Base-by-base conservation (phyloP, 192 early-diverging fungal species). In the Backusella sp. region DNA sequence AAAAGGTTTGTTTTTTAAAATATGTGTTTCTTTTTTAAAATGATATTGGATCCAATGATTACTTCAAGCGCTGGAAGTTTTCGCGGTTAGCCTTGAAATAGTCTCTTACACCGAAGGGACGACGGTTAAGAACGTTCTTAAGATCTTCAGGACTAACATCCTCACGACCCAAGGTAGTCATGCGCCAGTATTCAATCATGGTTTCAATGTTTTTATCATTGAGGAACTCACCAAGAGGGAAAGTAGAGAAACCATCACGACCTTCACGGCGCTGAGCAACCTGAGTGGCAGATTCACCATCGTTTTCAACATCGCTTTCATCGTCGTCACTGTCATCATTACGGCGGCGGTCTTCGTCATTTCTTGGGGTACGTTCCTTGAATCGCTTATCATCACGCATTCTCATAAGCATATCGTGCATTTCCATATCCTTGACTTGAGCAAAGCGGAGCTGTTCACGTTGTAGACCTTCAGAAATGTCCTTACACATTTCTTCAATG, bases 51-150 rank as follows among this genome's bases (percentile, higher is more conserved):
- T 23, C 53, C 21, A 56, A 59, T 52, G 9, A 23, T 70, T 74
- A 79, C 26, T 52, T 41, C 37, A 79, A 73, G 36, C 30, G 30
- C 15, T 42, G 62, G 49, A 79, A 74, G 15, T 74, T 32, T 4
- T 74, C 49, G 21, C 73, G 77, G 67, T 79, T 79, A 46, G 35
- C 37, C 53, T 79, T 68, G 37, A 74, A 70, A 21, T 68, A 79
- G 11, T 74, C 28, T 7, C 30, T 41, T 19, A 74, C n/a, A 62
- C 36, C 71, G 12, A 59, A 35, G 15, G 77, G 77, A 6, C 70
- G 65, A 32, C 73, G 72, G 1, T 32, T 11, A 17, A 79, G 37
- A 44, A 70, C 28, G 19, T 79, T 17, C 26, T 49, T 28, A 67
- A 79, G 73, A 28, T 79, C 77, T 9, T 21, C 17, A 36, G 49